Evolutionary conservation across 352 stramenopile species (phyloP), one percentile per base, ranked within the genome.

Genomic region (Globisporangium splendens): DNA sequence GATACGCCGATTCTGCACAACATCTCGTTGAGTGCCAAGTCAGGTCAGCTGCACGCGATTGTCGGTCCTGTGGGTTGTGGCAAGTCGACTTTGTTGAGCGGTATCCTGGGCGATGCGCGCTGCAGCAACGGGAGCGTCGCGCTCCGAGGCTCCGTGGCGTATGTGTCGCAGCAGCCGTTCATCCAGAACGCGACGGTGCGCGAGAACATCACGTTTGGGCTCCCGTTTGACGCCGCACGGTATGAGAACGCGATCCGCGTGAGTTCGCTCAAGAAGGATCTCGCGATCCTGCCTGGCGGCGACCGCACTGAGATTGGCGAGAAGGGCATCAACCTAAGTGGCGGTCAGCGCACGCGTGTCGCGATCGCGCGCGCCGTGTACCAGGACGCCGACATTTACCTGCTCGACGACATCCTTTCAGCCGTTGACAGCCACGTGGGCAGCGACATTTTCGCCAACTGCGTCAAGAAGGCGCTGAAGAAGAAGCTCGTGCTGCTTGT

Each of bases 161-260:
- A 98, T 59, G 89, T 97, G 48, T 72, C 89, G 17, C 96, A 99
- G 73, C 93, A 89, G 24, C 79, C 96, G 13, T 99, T 98, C 62
- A 98, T 99, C 50, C 84, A 98, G 60, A 99, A 99, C 71, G 91
- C 86, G 33, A 98, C 83, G 0, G 65, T 99, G 15, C 80, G 86
- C 18, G 89, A 98, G 43, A 99, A 99, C 71, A 97, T 99, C 59
- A 81, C 96, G 35, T 99, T 99, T 72, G 81, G 93, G 0, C 56
- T 85, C 14, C 71, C 72, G 4, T 95, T 79, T 38, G 63, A 96
- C 21, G 65, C 62, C 11, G 70, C 70, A 0, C 71, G 75, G 33
- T 92, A 90, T 62, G 47, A 92, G 15, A 62, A 79, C 39, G 75
- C 77, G 3, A 22, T 91, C 3, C 68, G 66, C 17, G 73, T 77